Evolutionary conservation across 495 filamentous ascomycete genomes (phyloP).

Genomic region (Penicillium coprophilum): DNA sequence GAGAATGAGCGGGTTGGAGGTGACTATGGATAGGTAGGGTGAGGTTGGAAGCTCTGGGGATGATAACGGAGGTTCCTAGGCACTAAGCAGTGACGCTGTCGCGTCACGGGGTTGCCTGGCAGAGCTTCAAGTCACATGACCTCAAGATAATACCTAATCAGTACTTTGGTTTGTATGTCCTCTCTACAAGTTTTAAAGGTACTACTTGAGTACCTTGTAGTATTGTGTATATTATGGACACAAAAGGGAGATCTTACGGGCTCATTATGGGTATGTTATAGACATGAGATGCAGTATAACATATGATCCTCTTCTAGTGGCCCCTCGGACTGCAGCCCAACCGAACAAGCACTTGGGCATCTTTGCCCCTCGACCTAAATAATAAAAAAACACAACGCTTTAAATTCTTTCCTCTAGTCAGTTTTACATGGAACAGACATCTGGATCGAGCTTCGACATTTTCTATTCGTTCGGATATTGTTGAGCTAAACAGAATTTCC

Average conservation of each 20-base stretch:
- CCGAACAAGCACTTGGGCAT: conserved; percentile 8
- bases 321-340: conserved; percentile 10
- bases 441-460: background rate
- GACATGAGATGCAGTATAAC: background rate
- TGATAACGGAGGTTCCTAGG: conserved; percentile 13
- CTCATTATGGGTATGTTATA: background rate
- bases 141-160: background rate
- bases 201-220: background rate
- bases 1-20: background rate
- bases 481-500: background rate
- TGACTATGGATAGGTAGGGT: conserved; percentile 7
- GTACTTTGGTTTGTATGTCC: background rate
- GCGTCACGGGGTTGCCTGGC: conserved; percentile 35
- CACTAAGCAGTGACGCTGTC: conserved; percentile 15
- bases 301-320: conserved; percentile 1
- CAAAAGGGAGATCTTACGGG: background rate
- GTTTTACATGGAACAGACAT: background rate
- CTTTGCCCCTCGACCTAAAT: conserved; percentile 6
- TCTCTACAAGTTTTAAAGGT: background rate
- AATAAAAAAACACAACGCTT: background rate
- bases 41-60: conserved; percentile 26
- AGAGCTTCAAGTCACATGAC: conserved; percentile 19
- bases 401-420: background rate
- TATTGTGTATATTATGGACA: background rate
- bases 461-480: background rate